Evolutionary conservation across 2,329 filamentous ascomycete genomes (phyloP).

Genomic region (Clarireedia homoeocarpa): DNA sequence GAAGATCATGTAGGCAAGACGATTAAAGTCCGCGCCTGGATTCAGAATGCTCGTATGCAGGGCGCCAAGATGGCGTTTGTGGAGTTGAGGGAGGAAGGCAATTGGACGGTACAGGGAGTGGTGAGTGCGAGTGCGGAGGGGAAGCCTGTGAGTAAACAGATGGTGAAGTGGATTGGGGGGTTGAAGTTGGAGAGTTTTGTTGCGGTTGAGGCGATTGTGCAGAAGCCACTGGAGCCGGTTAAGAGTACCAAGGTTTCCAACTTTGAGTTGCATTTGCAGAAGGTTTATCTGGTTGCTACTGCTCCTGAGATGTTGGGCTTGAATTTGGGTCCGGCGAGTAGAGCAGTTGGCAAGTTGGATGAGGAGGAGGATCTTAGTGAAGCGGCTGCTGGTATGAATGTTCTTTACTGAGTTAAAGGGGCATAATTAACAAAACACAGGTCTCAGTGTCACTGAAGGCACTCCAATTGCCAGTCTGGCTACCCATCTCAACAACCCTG

Average conservation of each 20-base stretch:
- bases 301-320: slow-evolving; percentile 51
- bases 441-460: slow-evolving; percentile 37
- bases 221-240: slow-evolving; percentile 78
- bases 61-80: slow-evolving; percentile 88
- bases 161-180: slow-evolving; percentile 84
- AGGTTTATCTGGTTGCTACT: slow-evolving; percentile 69
- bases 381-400: slow-evolving; percentile 32
- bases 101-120: slow-evolving; percentile 77
- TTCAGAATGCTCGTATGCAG: slow-evolving; percentile 84
- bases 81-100: slow-evolving; percentile 68
- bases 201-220: slow-evolving; percentile 69
- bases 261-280: slow-evolving; percentile 81
- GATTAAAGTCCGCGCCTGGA: slow-evolving; percentile 69
- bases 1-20: slow-evolving; percentile 61
- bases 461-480: slow-evolving; percentile 54
- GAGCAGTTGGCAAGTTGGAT: slow-evolving; percentile 48
- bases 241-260: slow-evolving; percentile 76
- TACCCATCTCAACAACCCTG: slow-evolving; percentile 74
- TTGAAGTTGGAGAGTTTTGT: slow-evolving; percentile 78
- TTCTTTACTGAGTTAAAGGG: neutral
- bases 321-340: slow-evolving; percentile 47
- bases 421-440: slow-evolving; percentile 20
- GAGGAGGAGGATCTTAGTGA: slow-evolving; percentile 50
- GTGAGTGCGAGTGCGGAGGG: slow-evolving; percentile 58
- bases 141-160: slow-evolving; percentile 63